Percentiles rank a stretch among this genome's conserved stretches.
Evolutionary conservation across 768 basidiomycete species (phyloP).

Genomic region (Fistulinella prunicolor): DNA sequence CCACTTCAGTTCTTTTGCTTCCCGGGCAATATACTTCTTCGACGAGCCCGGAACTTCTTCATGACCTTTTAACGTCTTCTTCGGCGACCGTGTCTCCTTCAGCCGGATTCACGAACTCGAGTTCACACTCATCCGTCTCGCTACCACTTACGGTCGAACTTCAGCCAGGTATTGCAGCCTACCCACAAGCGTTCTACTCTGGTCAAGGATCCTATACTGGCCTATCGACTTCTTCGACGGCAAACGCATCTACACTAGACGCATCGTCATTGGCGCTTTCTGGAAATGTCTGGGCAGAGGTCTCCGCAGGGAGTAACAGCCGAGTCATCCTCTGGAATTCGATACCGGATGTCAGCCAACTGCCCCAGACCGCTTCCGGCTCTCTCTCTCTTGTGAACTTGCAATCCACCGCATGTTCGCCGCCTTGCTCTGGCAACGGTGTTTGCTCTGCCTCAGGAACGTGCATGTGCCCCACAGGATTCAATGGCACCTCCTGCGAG

Average conservation of each 20-base stretch:
- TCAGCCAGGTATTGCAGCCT: constrained; percentile 65
- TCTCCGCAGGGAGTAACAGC: constrained; percentile 52
- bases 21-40: constrained; percentile 74
- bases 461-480: constrained; percentile 72
- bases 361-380: constrained; percentile 49
- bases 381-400: constrained; percentile 65
- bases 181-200: constrained; percentile 58
- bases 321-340: constrained; percentile 78
- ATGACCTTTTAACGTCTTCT: constrained; percentile 61
- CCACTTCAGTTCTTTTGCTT: constrained; percentile 59
- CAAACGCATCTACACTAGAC: constrained; percentile 47
- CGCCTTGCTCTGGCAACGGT: constrained; percentile 70
- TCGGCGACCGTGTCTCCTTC: constrained; percentile 57
- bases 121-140: constrained; percentile 42
- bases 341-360: constrained; percentile 68
- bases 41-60: constrained; percentile 70
- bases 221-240: constrained; percentile 49
- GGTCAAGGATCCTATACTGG: constrained; percentile 59
- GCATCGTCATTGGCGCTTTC: constrained; percentile 68
- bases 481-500: constrained; percentile 79
- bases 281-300: constrained; percentile 63
- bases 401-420: constrained; percentile 71
- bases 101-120: constrained; percentile 60
- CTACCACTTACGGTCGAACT: constrained; percentile 69
- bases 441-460: constrained; percentile 68